These are phyloP conservation scores for Xylariaceae sp. DNA, from an alignment of 2,329 filamentous ascomycete genomes.

Conservation along the genomic window DNA sequence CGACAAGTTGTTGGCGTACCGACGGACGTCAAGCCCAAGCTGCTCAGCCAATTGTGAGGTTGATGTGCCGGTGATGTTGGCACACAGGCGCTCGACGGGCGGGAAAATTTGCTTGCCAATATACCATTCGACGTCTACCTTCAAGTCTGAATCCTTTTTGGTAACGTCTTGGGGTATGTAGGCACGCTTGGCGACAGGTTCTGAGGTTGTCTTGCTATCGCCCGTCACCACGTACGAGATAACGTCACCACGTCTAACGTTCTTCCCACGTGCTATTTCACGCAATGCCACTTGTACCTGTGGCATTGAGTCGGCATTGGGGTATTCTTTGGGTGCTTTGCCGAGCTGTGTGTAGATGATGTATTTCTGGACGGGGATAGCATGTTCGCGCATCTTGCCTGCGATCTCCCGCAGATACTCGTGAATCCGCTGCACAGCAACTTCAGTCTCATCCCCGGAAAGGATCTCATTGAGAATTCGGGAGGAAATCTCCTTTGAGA, in stretches of 20 bases:
- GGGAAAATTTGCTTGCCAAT: slow-evolving; percentile 98
- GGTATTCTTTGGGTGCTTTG: slow-evolving; percentile 89
- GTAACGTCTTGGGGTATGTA: slow-evolving; percentile 82
- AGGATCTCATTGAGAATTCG: slow-evolving; percentile 91
- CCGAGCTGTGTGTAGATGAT: slow-evolving; percentile 98
- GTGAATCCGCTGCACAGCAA: slow-evolving; percentile 85
- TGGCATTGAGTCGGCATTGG: slow-evolving; percentile 91
- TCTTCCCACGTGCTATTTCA: slow-evolving; percentile 82
- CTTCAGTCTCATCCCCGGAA: slow-evolving; percentile 87
- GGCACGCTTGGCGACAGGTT: slow-evolving; percentile 81
- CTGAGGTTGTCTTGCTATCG: slow-evolving; percentile 59
- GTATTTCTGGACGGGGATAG: slow-evolving; percentile 79
- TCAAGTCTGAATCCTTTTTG: slow-evolving; percentile 70
- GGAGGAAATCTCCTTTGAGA: slow-evolving; percentile 93
- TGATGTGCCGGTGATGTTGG: slow-evolving; percentile 91
- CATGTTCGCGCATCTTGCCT: slow-evolving; percentile 77
- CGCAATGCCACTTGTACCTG: slow-evolving; percentile 93
- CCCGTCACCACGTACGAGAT: slow-evolving; percentile 93
- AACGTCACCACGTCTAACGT: slow-evolving; percentile 88
- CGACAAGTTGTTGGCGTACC: slow-evolving; percentile 68
- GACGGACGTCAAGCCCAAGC: slow-evolving; percentile 83
- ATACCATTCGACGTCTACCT: slow-evolving; percentile 96
- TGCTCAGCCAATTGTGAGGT: slow-evolving; percentile 87
- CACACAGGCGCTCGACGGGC: slow-evolving; percentile 94
- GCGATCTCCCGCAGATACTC: slow-evolving; percentile 87